Evolutionary conservation across 1,284 basidiomycete genomes (phyloP), one percentile per base, ranked within the genome.

Genomic region (Sparassis latifolia): DNA sequence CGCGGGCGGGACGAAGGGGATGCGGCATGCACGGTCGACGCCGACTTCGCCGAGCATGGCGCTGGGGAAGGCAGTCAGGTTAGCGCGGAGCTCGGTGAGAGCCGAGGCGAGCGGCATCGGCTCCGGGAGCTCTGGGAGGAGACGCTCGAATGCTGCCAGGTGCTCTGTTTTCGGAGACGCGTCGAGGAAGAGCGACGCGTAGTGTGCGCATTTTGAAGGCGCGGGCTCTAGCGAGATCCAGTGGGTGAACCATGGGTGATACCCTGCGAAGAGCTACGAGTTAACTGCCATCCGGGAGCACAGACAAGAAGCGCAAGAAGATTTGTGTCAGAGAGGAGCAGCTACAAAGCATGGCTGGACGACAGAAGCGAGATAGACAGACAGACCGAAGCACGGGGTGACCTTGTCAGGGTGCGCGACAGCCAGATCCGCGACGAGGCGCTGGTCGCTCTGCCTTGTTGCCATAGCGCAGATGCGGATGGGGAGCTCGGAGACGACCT

Each of bases 11-110:
- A 80, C 68, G 52, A 76, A 74, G 0, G 89, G 83, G 12, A 93
- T 72, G 33, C 84, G 80, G 55, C 85, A 86, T 6, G 73, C 72
- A 40, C 84, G 80, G 66, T 93, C 90, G 43, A 93, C 66, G 2
- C 90, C 90, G 5, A 93, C 84, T 70, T 93, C 91, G 41, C 90
- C 90, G 3, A 93, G 69, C 78, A 92, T 84, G 20, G 88, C 83
- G 30, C 68, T 62, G 0, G 87, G 82, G 59, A 84, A 82, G 1
- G 63, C 63, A n/a, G 59, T 52, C 9, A 93, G 72, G 60, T 82
- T 76, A 28, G 57, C 56, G 49, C 80, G 78, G 38, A 93, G 63
- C 28, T 78, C 72, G 10, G 60, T 47, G 3, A 91, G 61, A 41
- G 89, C 60, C 31, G 76, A 66, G 2, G 63, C 60, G 12, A 92